A percentile compares a stretch with the other conserved stretches of the same genome.
Conservation (phyloP, 2,329 filamentous ascomycete genomes). For the Cytospora chrysosperma region DNA sequence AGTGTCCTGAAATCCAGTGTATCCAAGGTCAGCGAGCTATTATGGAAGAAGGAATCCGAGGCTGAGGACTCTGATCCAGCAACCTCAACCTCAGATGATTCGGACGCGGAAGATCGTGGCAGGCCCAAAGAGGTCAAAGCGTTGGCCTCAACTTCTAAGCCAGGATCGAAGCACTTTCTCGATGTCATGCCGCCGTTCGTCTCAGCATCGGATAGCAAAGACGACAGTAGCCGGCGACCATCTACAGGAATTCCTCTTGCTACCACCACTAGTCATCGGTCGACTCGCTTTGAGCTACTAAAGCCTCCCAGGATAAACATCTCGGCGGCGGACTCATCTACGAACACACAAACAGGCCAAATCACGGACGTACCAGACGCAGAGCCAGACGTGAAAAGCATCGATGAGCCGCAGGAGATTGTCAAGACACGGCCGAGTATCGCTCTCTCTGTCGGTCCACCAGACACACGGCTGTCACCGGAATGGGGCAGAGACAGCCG, state of each 20-base stretch:
- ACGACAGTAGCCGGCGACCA: constrained; percentile 25
- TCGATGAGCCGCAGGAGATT: constrained; percentile 32
- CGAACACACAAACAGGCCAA: constrained; percentile 25
- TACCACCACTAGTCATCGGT: constrained; percentile 40
- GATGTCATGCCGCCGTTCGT: constrained; percentile 53
- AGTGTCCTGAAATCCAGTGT: constrained; percentile 64
- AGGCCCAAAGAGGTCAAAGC: constrained; percentile 33
- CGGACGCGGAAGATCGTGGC: constrained; percentile 46
- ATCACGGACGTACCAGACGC: constrained; percentile 41
- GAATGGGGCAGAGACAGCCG: constrained; percentile 30
- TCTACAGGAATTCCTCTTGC: constrained; percentile 28
- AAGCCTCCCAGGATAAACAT: constrained; percentile 52
- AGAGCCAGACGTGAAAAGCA: constrained; percentile 36
- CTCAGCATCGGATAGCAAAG: constrained; percentile 33
- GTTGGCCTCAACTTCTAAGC: constrained; percentile 32
- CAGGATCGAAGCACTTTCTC: constrained; percentile 46
- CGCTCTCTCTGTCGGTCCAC: constrained; percentile 27
- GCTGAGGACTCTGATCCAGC: constrained; percentile 37
- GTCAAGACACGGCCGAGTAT: constrained; percentile 39
- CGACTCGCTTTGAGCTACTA: constrained; percentile 46
- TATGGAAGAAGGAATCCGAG: constrained; percentile 53
- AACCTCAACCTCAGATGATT: constrained; percentile 47
- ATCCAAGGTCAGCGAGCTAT: constrained; percentile 55
- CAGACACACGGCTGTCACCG: constrained; percentile 25
- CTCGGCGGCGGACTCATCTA: constrained; percentile 37